These are phyloP conservation scores for Backusella tarrabulga DNA, from an alignment of 192 early-diverging fungal genomes.

Conservation along the genomic window DNA sequence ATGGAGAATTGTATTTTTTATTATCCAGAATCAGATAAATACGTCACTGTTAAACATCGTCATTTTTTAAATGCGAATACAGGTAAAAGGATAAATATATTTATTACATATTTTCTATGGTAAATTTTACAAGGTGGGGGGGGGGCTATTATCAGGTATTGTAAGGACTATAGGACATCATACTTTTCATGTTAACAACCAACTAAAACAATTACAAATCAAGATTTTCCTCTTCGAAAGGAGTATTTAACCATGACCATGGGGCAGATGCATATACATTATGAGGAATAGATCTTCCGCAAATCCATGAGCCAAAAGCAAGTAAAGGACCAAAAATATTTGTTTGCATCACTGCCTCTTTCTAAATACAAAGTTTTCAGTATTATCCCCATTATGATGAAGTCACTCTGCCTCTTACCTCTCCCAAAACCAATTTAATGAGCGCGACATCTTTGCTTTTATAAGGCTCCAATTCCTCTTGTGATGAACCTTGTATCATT, in stretches of 20 bases:
- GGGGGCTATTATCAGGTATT: background rate
- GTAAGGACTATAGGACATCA: background rate
- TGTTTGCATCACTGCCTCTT: slow-evolving; percentile 28
- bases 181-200: background rate
- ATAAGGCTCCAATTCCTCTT: slow-evolving; percentile 9
- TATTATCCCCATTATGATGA: background rate
- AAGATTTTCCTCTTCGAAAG: slow-evolving; percentile 17
- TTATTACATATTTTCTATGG: background rate
- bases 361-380: background rate
- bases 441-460: slow-evolving; percentile 21
- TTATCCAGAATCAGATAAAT: background rate
- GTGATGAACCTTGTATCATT: slow-evolving; percentile 1
- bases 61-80: background rate
- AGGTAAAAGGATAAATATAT: background rate
- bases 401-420: slow-evolving; percentile 2
- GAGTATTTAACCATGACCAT: slow-evolving; percentile 20
- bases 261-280: slow-evolving; percentile 20
- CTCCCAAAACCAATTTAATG: slow-evolving; percentile 19
- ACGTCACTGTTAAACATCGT: background rate
- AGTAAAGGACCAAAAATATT: slow-evolving; percentile 24
- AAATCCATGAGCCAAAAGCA: slow-evolving; percentile 27
- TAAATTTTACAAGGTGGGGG: background rate
- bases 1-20: background rate
- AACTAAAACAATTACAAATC: slow-evolving; percentile 3
- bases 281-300: slow-evolving; percentile 17